phyloP scores from a whole-genome alignment of 257 asterid species.

The Echites panduratus region DNA sequence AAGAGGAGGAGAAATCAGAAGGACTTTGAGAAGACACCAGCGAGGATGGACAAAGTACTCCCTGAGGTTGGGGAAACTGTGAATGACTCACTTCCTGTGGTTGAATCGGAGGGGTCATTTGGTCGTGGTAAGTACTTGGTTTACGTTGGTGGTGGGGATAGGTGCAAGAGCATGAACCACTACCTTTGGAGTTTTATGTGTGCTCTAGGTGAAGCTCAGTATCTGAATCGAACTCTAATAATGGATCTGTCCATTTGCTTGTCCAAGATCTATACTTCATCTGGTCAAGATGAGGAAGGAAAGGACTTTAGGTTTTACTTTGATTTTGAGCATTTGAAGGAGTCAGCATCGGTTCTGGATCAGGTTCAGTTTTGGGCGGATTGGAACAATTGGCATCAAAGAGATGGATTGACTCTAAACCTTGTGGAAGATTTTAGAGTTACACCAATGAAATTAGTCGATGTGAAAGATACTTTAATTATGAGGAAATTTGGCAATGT shows the following conservation, averaged over 20 bases:
- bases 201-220: conserved; percentile 86
- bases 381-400: conserved; percentile 55
- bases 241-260: conserved; percentile 75
- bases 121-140: conserved; percentile 57
- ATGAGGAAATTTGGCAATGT: conserved; percentile 68
- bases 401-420: conserved; percentile 50
- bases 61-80: conserved; percentile 57
- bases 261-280: conserved; percentile 56
- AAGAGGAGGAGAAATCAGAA: conserved; percentile 47
- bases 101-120: conserved; percentile 57
- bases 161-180: conserved; percentile 79
- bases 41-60: conserved; percentile 34
- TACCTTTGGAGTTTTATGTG: conserved; percentile 82
- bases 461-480: conserved; percentile 47
- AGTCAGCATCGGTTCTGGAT: conserved; percentile 58
- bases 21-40: conserved; percentile 52
- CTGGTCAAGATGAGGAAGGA: conserved; percentile 72
- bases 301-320: conserved; percentile 78
- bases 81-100: conserved; percentile 48
- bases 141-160: conserved; percentile 74
- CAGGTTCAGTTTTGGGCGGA: conserved; percentile 60
- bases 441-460: conserved; percentile 58
- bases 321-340: conserved; percentile 77
- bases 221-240: conserved; percentile 77
- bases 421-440: conserved; percentile 62